Conservation (phyloP, 139 green algal species). For the Ulvella scutata region DNA sequence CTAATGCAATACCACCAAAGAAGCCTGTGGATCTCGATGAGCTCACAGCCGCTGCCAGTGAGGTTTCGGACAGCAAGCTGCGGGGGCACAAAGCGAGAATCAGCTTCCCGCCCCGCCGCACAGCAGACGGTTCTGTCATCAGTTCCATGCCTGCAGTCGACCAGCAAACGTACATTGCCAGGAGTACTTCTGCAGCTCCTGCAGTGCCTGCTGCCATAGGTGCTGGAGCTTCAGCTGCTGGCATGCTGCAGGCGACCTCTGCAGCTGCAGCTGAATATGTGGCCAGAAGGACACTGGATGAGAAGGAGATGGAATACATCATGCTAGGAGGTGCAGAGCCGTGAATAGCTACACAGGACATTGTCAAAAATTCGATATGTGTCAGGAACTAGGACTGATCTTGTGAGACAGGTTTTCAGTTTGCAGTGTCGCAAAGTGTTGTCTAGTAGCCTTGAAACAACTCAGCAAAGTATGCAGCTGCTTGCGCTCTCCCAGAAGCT, state of each 20-base stretch:
- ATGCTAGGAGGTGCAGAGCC: neutral
- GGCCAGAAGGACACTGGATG: neutral
- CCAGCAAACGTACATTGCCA: neutral
- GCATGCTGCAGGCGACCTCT: neutral
- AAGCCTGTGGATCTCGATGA: neutral
- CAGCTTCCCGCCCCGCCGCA: neutral
- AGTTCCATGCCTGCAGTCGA: conserved; percentile 1
- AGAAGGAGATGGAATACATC: neutral
- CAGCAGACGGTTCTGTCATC: neutral
- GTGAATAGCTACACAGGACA: neutral
- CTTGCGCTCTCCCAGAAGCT: conserved; percentile 26
- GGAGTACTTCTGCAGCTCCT: neutral
- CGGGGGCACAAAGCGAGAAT: neutral
- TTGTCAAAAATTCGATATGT: neutral
- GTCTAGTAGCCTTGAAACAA: neutral
- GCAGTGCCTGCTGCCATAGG: neutral
- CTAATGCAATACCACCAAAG: neutral
- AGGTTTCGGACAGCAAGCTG: neutral
- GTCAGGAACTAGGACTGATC: conserved; percentile 27
- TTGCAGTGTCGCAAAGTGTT: neutral
- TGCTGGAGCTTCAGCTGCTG: neutral
- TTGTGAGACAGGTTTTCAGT: conserved; percentile 20
- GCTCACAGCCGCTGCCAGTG: neutral
- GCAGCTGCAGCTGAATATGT: neutral
- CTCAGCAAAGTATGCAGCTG: neutral